Percentiles rank a stretch among this genome's conserved stretches.
These are phyloP conservation scores for Starmerella ratchasimensis DNA, from an alignment of 805 yeast species.

Conservation along the genomic window DNA sequence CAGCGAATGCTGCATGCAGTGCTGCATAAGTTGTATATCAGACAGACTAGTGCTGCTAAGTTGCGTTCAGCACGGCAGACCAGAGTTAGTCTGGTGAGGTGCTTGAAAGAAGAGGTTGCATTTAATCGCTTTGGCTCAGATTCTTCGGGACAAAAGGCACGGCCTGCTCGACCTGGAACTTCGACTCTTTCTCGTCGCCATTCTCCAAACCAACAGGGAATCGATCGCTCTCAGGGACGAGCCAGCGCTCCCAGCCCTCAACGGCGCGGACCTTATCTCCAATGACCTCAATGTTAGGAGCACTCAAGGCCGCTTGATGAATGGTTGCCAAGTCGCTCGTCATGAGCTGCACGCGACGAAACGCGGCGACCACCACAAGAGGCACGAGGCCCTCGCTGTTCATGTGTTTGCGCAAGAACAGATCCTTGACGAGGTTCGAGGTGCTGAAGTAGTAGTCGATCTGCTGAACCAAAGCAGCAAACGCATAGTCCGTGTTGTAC, in stretches of 20 bases:
- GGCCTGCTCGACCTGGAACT: constrained; percentile 28
- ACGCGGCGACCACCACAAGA: constrained; percentile 46
- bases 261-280: constrained; percentile 50
- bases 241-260: constrained; percentile 51
- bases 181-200: constrained; percentile 22
- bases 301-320: constrained; percentile 39
- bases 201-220: constrained; percentile 33
- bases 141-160: constrained; percentile 27
- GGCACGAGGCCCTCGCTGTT: constrained; percentile 60
- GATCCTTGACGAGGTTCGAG: constrained; percentile 77
- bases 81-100: too few species aligned
- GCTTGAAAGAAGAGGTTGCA: not conserved
- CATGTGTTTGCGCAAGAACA: constrained; percentile 71
- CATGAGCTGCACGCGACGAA: constrained; percentile 60
- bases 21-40: too few species aligned
- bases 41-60: too few species aligned
- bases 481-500: constrained; percentile 7
- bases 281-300: constrained; percentile 40
- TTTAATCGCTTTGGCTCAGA: not conserved
- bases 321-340: constrained; percentile 43
- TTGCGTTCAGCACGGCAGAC: too few species aligned
- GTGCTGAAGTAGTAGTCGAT: constrained; percentile 81
- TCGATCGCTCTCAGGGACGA: constrained; percentile 43
- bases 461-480: constrained; percentile 37
- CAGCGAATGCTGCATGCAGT: too few species aligned